Conservation (phyloP, 805 yeast genomes). For the Kodamaea leandrae region DNA sequence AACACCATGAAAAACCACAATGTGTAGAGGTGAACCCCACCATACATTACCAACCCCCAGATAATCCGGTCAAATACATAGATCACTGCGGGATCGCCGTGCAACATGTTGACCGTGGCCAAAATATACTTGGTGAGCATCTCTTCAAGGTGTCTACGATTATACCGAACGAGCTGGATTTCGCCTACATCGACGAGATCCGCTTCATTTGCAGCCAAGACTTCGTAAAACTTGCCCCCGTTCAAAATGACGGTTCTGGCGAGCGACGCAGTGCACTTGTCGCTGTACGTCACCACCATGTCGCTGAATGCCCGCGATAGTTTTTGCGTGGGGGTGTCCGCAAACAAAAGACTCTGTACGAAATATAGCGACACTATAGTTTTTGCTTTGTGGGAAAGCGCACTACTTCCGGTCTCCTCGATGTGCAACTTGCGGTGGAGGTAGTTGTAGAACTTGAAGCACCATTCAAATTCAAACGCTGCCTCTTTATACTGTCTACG, state of each 20-base stretch:
- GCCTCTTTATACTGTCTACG: slow-evolving; percentile 18
- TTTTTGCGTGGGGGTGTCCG: neutral
- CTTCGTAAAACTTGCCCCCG: slow-evolving; percentile 23
- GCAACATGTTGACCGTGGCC: slow-evolving; percentile 27
- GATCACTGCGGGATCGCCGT: slow-evolving; percentile 38
- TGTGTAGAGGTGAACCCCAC: slow-evolving; percentile 42
- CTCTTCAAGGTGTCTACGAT: slow-evolving; percentile 20
- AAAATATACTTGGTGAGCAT: slow-evolving; percentile 40
- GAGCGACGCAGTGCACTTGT: neutral
- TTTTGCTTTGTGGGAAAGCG: slow-evolving; percentile 1
- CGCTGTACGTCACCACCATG: slow-evolving; percentile 3
- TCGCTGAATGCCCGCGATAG: neutral
- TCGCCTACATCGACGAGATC: neutral
- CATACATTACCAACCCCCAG: slow-evolving; percentile 43
- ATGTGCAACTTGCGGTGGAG: slow-evolving; percentile 4
- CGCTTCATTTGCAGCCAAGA: slow-evolving; percentile 14
- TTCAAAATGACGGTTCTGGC: neutral
- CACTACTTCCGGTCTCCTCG: neutral
- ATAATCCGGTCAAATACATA: slow-evolving; percentile 36
- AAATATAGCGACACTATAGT: slow-evolving; percentile 5
- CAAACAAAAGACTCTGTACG: slow-evolving; percentile 3
- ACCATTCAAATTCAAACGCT: slow-evolving; percentile 19
- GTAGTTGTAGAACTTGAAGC: slow-evolving; percentile 13
- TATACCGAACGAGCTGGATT: slow-evolving; percentile 2
- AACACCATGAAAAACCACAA: slow-evolving; percentile 43